These are phyloP conservation scores for Mycena latifolia DNA, from an alignment of 768 basidiomycete species.

Conservation along the genomic window DNA sequence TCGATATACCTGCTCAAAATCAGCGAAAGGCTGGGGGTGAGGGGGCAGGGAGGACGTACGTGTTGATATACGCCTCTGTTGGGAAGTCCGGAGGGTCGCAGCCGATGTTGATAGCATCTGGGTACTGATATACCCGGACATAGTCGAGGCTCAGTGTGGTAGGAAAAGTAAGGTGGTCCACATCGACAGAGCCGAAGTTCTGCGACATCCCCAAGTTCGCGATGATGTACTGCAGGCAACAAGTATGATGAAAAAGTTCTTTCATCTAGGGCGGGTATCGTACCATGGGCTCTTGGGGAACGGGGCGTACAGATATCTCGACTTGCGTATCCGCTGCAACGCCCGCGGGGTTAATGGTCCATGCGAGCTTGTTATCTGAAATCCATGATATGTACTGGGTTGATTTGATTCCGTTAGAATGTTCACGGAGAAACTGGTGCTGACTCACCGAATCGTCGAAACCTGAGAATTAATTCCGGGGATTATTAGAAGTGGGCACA, in stretches of 20 bases:
- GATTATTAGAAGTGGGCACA: too few relatives aligned
- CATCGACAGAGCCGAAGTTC: constrained; percentile 77
- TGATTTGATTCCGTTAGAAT: too few relatives aligned
- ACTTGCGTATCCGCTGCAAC: constrained; percentile 63
- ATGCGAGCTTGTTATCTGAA: constrained; percentile 62
- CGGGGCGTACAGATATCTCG: constrained; percentile 67
- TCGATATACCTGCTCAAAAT: constrained; percentile 27
- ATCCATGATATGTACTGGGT: constrained; percentile 77
- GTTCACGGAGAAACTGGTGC: too few relatives aligned
- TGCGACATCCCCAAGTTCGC: constrained; percentile 78
- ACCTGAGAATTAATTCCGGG: too few relatives aligned
- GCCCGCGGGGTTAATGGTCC: constrained; percentile 67
- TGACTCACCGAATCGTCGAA: too few relatives aligned
- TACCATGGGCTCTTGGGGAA: constrained; percentile 84
- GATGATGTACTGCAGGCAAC: constrained; percentile 75
- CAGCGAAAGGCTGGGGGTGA: background rate
- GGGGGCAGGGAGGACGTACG: constrained; percentile 54
- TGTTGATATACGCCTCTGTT: constrained; percentile 80
- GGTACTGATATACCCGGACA: constrained; percentile 80
- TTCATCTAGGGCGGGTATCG: too few relatives aligned
- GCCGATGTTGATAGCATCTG: constrained; percentile 63
- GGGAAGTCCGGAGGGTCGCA: constrained; percentile 83
- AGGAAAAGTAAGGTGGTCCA: constrained; percentile 65
- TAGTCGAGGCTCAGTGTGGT: constrained; percentile 83
- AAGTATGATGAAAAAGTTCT: too few relatives aligned